Base-by-base conservation (phyloP, 2,329 filamentous ascomycete species). In the Penicillium sp. region DNA sequence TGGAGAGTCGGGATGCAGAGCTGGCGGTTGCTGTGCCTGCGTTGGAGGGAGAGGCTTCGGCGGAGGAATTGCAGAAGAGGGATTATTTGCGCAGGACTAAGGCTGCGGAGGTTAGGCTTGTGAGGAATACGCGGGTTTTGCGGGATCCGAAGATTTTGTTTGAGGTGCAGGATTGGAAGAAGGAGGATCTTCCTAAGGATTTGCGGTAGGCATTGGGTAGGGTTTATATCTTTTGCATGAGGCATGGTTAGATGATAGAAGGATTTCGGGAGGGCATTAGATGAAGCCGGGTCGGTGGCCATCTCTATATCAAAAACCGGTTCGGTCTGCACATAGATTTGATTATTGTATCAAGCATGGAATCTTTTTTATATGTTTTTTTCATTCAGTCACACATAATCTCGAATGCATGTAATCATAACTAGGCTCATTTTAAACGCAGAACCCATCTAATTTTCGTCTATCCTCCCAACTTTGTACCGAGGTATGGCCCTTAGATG, bases 51-150 rank as follows among this genome's bases (percentile, higher is more conserved):
- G 63, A 61, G 12, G 61, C 76, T 75, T 65, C 78, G 73, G 62
- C 81, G 77, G 50, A 75, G 47, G 77, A 77, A 54, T 78, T 77
- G 36, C 70, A 81, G 68, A 86, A 83, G 77, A 84, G 81, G 66
- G 76, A 83, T 66, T 86, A 90, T 73, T 75, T 94, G 62, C 82
- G 88, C 53, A 81, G 83, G 71, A 94, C 89, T 57, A 91, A 92
- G 75, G 92, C 92, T n/a, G 88, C 91, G 8, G 94, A 99, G 79
- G 83, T 99, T 64, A 86, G 88, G 71, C 82, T 97, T 41, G 88
- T 96, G 52, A 82, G 91, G 66, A 91, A 93, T 72, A 76, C 90
- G 58, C 81, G 80, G 54, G 86, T 87, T 61, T 73, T 97, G 71
- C 79, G 86, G 53, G 75, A 85, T 59, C 93, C 93, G 12, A 76